Percentiles rank a stretch among this genome's conserved stretches.
phyloP scores from a whole-genome alignment of 2,329 filamentous ascomycete species.

The Penicillium crustosum region DNA sequence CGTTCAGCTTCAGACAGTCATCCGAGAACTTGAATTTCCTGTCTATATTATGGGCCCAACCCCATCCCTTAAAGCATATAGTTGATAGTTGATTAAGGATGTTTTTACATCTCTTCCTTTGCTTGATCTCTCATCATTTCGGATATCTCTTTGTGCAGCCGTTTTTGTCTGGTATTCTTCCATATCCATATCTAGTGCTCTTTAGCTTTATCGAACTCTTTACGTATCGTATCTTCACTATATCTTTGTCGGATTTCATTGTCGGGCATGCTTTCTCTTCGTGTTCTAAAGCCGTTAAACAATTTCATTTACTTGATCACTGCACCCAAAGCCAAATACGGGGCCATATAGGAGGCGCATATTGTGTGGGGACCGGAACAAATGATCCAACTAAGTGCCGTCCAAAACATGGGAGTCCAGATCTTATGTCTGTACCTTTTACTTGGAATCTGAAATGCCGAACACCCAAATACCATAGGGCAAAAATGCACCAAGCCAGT shows the following conservation, averaged over 20 bases:
- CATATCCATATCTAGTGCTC: neutral
- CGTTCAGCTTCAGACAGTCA: slow-evolving; percentile 1
- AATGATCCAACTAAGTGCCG: no score
- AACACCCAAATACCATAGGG: no score
- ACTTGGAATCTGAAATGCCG: no score
- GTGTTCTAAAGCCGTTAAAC: neutral
- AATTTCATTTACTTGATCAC: neutral
- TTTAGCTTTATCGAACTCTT: neutral
- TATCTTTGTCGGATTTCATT: neutral
- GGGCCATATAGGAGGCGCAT: no score
- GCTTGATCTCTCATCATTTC: neutral
- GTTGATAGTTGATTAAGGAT: neutral
- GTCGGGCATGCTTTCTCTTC: neutral
- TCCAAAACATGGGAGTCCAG: no score
- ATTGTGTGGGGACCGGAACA: no score
- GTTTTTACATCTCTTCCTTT: neutral
- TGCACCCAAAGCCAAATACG: neutral
- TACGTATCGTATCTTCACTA: neutral
- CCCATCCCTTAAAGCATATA: neutral
- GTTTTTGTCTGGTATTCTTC: neutral
- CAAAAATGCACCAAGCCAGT: no score
- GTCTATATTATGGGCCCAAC: slow-evolving; percentile 11
- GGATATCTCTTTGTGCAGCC: neutral
- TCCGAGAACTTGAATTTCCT: slow-evolving; percentile 20
- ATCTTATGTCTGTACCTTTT: no score